Conservation (phyloP, 352 stramenopile species). For the Thraustochytrium striatum region DNA sequence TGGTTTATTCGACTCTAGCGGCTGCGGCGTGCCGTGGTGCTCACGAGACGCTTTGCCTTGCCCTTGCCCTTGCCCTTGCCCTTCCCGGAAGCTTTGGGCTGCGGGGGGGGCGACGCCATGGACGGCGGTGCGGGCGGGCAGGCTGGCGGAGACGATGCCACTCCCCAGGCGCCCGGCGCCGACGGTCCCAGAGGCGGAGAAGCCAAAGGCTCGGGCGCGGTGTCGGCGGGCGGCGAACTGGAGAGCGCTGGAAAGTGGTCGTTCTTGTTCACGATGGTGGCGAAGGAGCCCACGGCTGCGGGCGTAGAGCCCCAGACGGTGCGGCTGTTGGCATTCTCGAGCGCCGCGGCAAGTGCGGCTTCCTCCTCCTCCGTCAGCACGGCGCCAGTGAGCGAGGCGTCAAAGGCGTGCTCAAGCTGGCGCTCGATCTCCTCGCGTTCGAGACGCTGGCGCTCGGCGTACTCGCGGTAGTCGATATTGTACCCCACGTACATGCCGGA, state of each 20-base stretch:
- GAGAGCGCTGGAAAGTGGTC: slow-evolving; percentile 39
- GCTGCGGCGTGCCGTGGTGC: no score
- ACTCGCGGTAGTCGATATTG: slow-evolving; percentile 35
- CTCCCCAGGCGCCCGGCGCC: no score
- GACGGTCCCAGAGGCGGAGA: no score
- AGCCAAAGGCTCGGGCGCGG: no score
- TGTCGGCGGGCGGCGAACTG: not conserved
- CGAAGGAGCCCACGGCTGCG: slow-evolving; percentile 36
- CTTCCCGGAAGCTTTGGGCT: no score
- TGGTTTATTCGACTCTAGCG: no score
- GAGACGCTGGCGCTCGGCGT: slow-evolving; percentile 2
- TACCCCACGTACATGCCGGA: not conserved
- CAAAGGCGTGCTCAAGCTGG: slow-evolving; percentile 41
- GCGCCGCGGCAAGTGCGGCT: not conserved
- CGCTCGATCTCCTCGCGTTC: slow-evolving; percentile 24
- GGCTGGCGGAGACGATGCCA: no score
- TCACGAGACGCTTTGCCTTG: no score
- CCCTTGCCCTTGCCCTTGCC: no score
- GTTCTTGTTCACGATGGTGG: slow-evolving; percentile 44
- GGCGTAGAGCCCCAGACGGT: slow-evolving; percentile 11
- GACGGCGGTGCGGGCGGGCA: no score
- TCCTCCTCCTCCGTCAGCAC: slow-evolving; percentile 16
- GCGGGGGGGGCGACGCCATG: no score
- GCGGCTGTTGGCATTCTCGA: not conserved
- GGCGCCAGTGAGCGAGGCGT: slow-evolving; percentile 18